Evolutionary conservation across 495 filamentous ascomycete species (phyloP).

Genomic region (Penicillium alfredii): DNA sequence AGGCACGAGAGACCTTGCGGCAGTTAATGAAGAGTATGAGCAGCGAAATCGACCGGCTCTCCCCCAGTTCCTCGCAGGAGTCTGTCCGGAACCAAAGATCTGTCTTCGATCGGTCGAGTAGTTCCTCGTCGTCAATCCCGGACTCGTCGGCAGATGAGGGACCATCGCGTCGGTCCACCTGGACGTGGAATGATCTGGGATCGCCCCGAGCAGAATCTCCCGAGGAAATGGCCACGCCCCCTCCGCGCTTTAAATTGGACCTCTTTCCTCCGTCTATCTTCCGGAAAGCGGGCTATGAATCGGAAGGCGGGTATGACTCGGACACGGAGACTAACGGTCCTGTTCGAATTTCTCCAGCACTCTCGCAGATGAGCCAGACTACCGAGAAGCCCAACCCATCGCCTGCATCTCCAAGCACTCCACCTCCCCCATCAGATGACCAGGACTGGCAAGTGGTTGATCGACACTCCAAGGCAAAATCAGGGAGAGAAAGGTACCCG

Average conservation of each 20-base stretch:
- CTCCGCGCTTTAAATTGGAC: constrained; percentile 26
- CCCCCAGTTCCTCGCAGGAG: constrained; percentile 45
- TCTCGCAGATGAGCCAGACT: constrained; percentile 31
- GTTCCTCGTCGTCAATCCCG: constrained; percentile 48
- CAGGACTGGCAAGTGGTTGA: constrained; percentile 38
- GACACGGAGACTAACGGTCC: constrained; percentile 31
- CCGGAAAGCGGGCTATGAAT: constrained; percentile 24
- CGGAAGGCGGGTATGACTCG: constrained; percentile 40
- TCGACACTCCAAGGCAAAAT: constrained; percentile 16
- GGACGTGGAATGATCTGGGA: constrained; percentile 26
- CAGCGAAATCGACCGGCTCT: constrained; percentile 50
- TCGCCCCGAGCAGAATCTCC: constrained; percentile 31
- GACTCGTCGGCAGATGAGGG: constrained; percentile 35
- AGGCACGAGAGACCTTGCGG: constrained; percentile 42
- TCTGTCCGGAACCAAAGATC: constrained; percentile 50
- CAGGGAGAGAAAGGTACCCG: constrained; percentile 9
- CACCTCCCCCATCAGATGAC: constrained; percentile 18
- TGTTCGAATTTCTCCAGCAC: constrained; percentile 23
- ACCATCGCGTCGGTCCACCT: constrained; percentile 29
- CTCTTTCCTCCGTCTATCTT: constrained; percentile 37
- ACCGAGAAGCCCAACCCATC: constrained; percentile 27
- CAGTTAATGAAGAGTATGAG: constrained; percentile 47
- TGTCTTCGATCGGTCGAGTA: constrained; percentile 68
- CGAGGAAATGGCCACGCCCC: constrained; percentile 19
- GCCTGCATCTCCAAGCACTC: constrained; percentile 23